Evolutionary conservation across 2,329 filamentous ascomycete genomes (phyloP), one percentile per base, ranked within the genome.

Genomic region (Hypoxylon sp.): DNA sequence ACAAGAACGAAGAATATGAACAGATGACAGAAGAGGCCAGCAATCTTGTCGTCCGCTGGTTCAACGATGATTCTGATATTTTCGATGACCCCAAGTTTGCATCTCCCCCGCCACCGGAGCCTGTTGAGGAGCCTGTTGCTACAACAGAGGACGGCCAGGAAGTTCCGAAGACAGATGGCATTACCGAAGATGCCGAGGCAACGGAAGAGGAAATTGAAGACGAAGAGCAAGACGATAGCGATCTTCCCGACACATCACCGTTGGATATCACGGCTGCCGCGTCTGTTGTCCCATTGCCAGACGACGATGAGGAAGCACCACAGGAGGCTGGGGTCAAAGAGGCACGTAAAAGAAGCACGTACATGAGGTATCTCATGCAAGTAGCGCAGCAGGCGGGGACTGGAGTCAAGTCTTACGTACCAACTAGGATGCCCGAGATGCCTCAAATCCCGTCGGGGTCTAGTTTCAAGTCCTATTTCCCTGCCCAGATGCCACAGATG

Each of bases 1-100:
- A 86, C 64, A 87, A 85, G 71, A 90, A 92, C 72, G 82, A 86
- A 6, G 86, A 86, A 1, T 92, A 92, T 71, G 88, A 89, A 66
- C 81, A 82, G 5, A 90, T 92, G 86, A 84, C 85, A 15, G 86
- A 88, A 44, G 80, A 85, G 46, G 86, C 89, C 1, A 86, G 87
- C 44, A 84, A 86, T 65, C 78, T 88, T 48, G 83, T 90, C 2
- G 82, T 86, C 2, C 79, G 82, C 31, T 92, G 90, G 89, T 86
- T 86, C 71, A 76, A 80, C 7, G 82, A 80, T 62, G 82, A 86
- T 17, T 80, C 79, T 6, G 77, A 78, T 1, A 73, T 86, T 13
- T 77, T 82, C 5, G 85, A 87, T 54, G 83, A 86, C 64, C 76
- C 79, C 58, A 84, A 82, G 68, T 85, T 88, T 72, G 76, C 79